Conservation (phyloP, 2,329 filamentous ascomycete genomes). For the Aspergillus clavatus region DNA sequence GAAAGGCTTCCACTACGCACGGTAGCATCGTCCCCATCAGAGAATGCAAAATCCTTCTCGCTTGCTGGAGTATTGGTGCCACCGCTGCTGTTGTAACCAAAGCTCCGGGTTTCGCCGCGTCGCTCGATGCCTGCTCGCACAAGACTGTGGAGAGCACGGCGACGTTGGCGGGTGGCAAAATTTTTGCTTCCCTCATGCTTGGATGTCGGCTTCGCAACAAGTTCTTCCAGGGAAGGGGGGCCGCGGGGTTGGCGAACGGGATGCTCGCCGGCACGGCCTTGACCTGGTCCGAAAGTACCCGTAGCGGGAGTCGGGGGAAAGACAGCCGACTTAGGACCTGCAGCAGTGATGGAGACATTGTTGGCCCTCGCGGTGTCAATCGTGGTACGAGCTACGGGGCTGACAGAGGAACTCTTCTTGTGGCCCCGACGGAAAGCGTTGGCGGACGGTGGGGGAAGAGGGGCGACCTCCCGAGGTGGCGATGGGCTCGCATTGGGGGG, state of each 20-base stretch:
- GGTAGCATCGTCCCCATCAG: constrained; percentile 69
- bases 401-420: constrained; percentile 79
- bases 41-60: constrained; percentile 67
- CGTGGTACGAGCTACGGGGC: constrained; percentile 44
- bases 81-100: constrained; percentile 57
- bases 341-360: constrained; percentile 45
- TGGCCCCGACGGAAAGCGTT: constrained; percentile 91
- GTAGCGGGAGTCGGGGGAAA: constrained; percentile 77
- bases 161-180: constrained; percentile 87
- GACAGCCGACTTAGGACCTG: constrained; percentile 70
- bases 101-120: constrained; percentile 65
- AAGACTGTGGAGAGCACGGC: constrained; percentile 85
- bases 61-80: constrained; percentile 87
- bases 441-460: constrained; percentile 79
- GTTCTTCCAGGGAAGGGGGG: constrained; percentile 85
- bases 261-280: constrained; percentile 89
- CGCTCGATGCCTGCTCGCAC: constrained; percentile 85
- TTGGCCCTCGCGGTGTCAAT: constrained; percentile 49
- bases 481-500: constrained; percentile 61
- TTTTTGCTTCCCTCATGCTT: constrained; percentile 96
- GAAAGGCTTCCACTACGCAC: constrained; percentile 76
- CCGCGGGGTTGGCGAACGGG: constrained; percentile 88
- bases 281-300: constrained; percentile 86
- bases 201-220: constrained; percentile 81
- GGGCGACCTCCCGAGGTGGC: constrained; percentile 63